Base-by-base conservation (phyloP, 495 filamentous ascomycete species). In the Podospora conica region DNA sequence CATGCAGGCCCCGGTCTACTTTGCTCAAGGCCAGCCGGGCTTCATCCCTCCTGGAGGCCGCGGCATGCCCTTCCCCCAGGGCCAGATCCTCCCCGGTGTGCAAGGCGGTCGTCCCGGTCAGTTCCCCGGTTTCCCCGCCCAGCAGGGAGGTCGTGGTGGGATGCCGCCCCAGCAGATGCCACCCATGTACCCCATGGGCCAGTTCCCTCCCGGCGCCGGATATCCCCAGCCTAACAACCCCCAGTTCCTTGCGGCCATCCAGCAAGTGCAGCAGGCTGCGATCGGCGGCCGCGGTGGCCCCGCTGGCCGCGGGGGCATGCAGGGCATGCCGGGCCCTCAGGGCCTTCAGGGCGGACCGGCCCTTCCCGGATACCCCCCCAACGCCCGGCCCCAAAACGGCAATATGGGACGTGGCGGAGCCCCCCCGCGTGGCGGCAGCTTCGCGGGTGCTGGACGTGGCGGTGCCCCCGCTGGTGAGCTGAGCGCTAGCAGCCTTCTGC, bases 1-100 rank as follows among this genome's bases (percentile, higher is more conserved):
- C 79, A 82, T 95, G 87, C 90, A 91, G 76, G 85, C 89, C 65
- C 87, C 89, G 58, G 91, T 97, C 82, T 97, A 92, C 84, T 96
- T 93, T 73, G 87, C 85, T 27, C 90, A 90, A 63, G 90, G 96
- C 79, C 94, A 95, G 81, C 84, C 87, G 15, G 78, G 77, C 63
- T 88, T 90, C 75, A 86, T 91, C 78, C 87, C 95, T 66, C 85
- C 84, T 66, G 85, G 82, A 69, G 86, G 81, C 71, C 91, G 93
- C 75, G 90, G 89, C 65, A 87, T 96, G 83, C 87, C 91, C 53
- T 98, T 96, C 89, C 88, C 92, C 74, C 89, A 92, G 78, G 86
- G 86, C 64, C 86, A 86, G 68, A 91, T 96, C 84, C 88, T 97
- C 78, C 88, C 92, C 64, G 84, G 83, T 69, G 88, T 89, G 69